Conservation (phyloP, 164 flowering plant genomes). For the Hamamelis virginiana region DNA sequence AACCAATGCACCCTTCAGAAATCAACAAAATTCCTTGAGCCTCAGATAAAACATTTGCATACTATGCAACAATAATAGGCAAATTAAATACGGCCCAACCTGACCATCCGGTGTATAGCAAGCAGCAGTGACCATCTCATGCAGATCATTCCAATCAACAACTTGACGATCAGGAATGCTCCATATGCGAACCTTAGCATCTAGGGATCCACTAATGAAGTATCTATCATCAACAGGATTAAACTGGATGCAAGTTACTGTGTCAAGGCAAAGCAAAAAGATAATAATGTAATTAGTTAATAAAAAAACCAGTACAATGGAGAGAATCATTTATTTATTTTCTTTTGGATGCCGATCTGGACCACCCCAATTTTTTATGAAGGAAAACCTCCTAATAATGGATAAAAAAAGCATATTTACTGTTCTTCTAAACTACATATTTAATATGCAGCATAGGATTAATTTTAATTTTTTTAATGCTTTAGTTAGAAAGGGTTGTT, state of each 20-base stretch:
- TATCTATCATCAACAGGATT: constrained; percentile 95
- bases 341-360: too few relatives aligned
- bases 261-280: constrained; percentile 26
- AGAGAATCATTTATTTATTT: neutral
- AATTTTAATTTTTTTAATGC: too few relatives aligned
- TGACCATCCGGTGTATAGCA: constrained; percentile 99
- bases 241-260: constrained; percentile 99
- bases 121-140: constrained; percentile 99
- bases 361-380: too few relatives aligned
- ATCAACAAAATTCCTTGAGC: constrained; percentile 19
- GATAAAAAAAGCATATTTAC: neutral
- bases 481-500: too few relatives aligned
- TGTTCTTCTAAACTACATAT: too few relatives aligned
- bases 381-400: neutral
- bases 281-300: constrained; percentile 12
- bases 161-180: constrained; percentile 94
- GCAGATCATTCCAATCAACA: constrained; percentile 96
- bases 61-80: too few relatives aligned
- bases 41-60: neutral
- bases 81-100: constrained; percentile 39
- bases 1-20: constrained; percentile 85
- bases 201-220: constrained; percentile 98
- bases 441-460: too few relatives aligned
- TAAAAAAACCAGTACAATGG: neutral
- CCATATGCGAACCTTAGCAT: constrained; percentile 99